A percentile compares a stretch with the other conserved stretches of the same genome.
phyloP scores from a whole-genome alignment of 331 rosid species.

The Pyrus hybrid region DNA sequence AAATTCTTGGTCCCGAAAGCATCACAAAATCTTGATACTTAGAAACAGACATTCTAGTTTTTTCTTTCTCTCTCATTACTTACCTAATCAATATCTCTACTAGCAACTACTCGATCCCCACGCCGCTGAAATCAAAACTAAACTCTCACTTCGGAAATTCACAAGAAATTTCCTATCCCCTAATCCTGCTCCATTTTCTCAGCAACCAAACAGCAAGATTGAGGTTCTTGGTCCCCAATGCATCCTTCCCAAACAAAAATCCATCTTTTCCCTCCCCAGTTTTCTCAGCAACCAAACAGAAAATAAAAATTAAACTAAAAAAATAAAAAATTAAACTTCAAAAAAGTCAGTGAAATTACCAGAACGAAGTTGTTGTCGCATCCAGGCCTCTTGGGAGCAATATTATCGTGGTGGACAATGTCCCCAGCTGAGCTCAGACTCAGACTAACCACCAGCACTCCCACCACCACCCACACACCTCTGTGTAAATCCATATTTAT shows the following conservation, averaged over 20 bases:
- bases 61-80: neutral
- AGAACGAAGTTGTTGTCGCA: constrained; percentile 91
- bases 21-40: neutral
- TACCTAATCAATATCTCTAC: neutral
- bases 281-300: constrained; percentile 3
- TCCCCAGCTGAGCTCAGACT: constrained; percentile 70
- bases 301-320: neutral
- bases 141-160: constrained; percentile 5
- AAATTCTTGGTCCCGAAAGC: neutral
- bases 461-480: constrained; percentile 19
- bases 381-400: constrained; percentile 81
- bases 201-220: neutral
- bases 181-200: neutral
- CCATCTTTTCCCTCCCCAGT: neutral
- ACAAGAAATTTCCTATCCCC: neutral
- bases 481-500: constrained; percentile 41
- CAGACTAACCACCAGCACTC: constrained; percentile 28
- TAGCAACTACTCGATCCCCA: neutral
- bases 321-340: neutral
- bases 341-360: constrained; percentile 33
- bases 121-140: constrained; percentile 11
- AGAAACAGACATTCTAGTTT: neutral
- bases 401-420: constrained; percentile 78
- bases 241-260: neutral
- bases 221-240: neutral